Evolutionary conservation across 768 basidiomycete genomes (phyloP).

Genomic region (Sarcodon aspratus): DNA sequence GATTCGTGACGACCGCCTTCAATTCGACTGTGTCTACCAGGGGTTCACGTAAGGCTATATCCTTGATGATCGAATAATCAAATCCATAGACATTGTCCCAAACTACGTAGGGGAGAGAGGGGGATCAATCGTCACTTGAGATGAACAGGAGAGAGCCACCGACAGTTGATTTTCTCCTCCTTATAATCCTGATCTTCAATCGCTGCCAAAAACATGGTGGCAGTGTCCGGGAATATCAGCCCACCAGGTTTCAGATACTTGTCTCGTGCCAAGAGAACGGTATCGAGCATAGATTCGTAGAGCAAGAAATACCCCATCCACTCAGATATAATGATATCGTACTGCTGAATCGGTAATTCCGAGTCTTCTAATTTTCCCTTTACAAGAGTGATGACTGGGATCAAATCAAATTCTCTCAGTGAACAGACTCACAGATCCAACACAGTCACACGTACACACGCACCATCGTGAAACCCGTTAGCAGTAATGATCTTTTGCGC

Average conservation of each 20-base stretch:
- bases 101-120: conserved; percentile 36
- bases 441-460: conserved; percentile 18
- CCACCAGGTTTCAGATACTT: conserved; percentile 90
- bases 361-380: conserved; percentile 97
- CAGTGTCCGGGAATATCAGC: conserved; percentile 92
- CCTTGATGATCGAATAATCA: conserved; percentile 99
- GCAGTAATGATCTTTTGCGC: conserved; percentile 94
- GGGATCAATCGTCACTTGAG: not conserved
- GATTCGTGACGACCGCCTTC: conserved; percentile 89
- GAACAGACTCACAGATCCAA: conserved; percentile 2
- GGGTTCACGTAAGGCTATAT: conserved; percentile 92
- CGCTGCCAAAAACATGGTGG: conserved; percentile 86
- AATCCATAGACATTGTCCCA: conserved; percentile 99
- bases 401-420: not conserved
- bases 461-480: conserved; percentile 94
- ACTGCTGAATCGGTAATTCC: conserved; percentile 78
- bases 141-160: conserved; percentile 19
- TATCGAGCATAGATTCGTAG: conserved; percentile 99
- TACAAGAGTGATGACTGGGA: conserved; percentile 80
- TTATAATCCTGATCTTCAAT: conserved; percentile 99
- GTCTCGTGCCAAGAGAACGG: conserved; percentile 92
- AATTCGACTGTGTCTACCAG: conserved; percentile 98
- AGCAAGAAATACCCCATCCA: conserved; percentile 99
- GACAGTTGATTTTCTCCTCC: conserved; percentile 99
- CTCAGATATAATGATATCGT: conserved; percentile 98